Conservation (phyloP, 2,329 filamentous ascomycete species). For the Cladophialophora bantiana region DNA sequence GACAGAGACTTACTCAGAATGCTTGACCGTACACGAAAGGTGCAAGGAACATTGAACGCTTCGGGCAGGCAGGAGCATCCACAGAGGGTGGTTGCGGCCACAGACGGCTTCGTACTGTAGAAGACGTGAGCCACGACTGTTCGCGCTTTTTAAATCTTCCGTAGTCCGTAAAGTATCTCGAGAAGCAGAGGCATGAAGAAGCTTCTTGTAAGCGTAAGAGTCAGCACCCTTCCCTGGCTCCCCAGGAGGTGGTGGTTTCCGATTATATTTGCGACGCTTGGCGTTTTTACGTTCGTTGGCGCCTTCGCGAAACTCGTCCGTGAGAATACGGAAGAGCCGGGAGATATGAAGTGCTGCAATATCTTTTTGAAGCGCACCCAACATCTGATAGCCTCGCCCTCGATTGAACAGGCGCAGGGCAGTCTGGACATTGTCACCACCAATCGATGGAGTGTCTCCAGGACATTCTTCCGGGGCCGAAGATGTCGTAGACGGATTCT, state of each 20-base stretch:
- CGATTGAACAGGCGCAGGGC: constrained; percentile 11
- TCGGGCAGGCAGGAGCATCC: constrained; percentile 14
- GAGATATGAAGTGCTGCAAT: constrained; percentile 3
- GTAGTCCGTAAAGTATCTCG: background rate
- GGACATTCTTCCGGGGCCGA: background rate
- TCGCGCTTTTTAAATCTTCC: constrained; percentile 8
- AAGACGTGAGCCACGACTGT: constrained; percentile 6
- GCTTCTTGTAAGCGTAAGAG: background rate
- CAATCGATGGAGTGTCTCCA: background rate
- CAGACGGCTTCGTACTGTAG: constrained; percentile 12
- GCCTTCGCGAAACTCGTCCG: constrained; percentile 4
- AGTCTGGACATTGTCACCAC: constrained; percentile 3
- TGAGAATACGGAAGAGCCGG: constrained; percentile 6
- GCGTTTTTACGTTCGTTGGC: background rate
- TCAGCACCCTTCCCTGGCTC: background rate
- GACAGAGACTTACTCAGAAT: background rate
- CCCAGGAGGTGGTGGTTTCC: background rate
- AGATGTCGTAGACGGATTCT: background rate
- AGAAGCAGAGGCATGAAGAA: background rate
- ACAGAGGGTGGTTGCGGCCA: constrained; percentile 4
- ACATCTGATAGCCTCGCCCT: constrained; percentile 12
- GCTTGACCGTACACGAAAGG: background rate
- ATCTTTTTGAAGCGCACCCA: constrained; percentile 11
- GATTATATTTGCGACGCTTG: background rate
- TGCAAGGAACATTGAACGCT: constrained; percentile 9